Evolutionary conservation across 2,329 filamentous ascomycete genomes (phyloP), one percentile per base, ranked within the genome.

Genomic region (Trichoderma arundinaceum): DNA sequence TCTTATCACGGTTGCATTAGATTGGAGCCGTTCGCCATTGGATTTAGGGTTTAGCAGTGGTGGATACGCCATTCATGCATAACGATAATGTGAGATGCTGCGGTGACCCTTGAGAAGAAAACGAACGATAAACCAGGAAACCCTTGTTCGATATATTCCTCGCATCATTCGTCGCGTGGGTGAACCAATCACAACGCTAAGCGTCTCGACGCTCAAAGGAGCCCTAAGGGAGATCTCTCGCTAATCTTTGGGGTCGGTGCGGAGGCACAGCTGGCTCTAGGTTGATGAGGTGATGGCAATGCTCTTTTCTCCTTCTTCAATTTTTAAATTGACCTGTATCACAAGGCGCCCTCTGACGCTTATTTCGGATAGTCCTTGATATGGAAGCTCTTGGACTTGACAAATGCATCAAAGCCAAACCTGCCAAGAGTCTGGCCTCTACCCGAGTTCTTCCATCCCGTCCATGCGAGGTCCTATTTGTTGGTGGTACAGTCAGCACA

Each of bases 401-500:
- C 90, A 75, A 97, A 98, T 76, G 96, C 92, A 72, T 97, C 94
- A 75, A 96, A 98, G 10, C 94, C 94, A 74, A 94, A 96, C 72
- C 83, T 89, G 80, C 92, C 95, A 72, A 98, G 80, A 9, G 94
- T 97, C 72, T 94, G 90, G 22, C 94, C 94, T 78, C 92, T 94
- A 69, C 94, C 94, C 67, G 93, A 97, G 77, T 97, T 93, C 83
- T 98, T 98, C 93, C 93, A 97, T 10, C 94, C 94, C 2, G 94
- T 95, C 92, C 92, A 96, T n/a, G 93, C 92, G 71, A 96, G 86
- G 77, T 96, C 92, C 91, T 94, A 43, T 68, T 39, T 49, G 39
- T 46, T 60, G 62, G 46, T 46, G 38, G 15, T 39, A 43, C 39
- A 12, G 64, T 68, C 51, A 73, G 73, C 66, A 68, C 7, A 35